Evolutionary conservation across 345 rosid species (phyloP).

Genomic region (Noccaea bulbosa): DNA sequence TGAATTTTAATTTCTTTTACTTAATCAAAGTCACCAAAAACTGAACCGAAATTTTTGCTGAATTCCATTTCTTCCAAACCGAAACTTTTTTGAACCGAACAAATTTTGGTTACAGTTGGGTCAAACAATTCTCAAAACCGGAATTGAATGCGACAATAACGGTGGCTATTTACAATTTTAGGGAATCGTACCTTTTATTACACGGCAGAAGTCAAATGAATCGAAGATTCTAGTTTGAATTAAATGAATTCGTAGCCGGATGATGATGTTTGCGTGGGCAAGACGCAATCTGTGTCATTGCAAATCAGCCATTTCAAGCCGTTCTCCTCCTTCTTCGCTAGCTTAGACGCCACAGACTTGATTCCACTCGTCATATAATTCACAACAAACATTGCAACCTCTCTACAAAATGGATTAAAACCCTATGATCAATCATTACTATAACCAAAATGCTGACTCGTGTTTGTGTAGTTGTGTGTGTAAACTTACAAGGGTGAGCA

Average conservation of each 20-base stretch:
- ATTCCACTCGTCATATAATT: slow-evolving; percentile 62
- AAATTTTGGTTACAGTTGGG: not conserved
- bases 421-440: no score
- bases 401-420: slow-evolving; percentile 48
- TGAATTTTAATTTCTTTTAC: not conserved
- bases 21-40: not conserved
- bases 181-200: not conserved
- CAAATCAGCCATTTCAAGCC: slow-evolving; percentile 52
- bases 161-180: slow-evolving; percentile 3
- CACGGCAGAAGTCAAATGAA: slow-evolving; percentile 13
- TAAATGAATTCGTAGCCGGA: slow-evolving; percentile 42
- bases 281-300: slow-evolving; percentile 60
- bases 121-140: not conserved
- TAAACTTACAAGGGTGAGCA: slow-evolving; percentile 79
- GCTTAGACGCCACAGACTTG: slow-evolving; percentile 55
- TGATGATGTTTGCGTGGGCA: slow-evolving; percentile 57
- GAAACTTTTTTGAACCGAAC: not conserved
- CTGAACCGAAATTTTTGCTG: not conserved
- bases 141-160: not conserved
- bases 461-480: not conserved
- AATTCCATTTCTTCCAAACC: not conserved
- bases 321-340: slow-evolving; percentile 53
- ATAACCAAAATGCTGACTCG: not conserved
- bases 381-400: slow-evolving; percentile 50
- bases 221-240: slow-evolving; percentile 35